These are phyloP conservation scores for Apiospora hydei DNA, from an alignment of 2,329 filamentous ascomycete species.

Conservation along the genomic window DNA sequence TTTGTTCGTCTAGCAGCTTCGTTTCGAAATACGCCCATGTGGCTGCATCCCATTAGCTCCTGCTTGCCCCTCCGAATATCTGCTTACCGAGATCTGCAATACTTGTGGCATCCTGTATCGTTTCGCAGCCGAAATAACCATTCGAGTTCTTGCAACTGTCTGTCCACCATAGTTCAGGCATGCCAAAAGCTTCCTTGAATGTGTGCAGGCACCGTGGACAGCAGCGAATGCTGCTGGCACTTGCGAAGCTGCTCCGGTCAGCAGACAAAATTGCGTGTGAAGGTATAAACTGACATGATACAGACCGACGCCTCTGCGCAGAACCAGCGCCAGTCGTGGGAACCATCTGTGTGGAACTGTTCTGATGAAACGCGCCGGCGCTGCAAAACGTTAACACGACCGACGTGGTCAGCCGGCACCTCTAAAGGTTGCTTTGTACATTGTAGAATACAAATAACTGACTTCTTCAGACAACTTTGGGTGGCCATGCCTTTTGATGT, in stretches of 20 bases:
- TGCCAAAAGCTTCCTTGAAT: slow-evolving; percentile 37
- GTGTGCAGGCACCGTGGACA: slow-evolving; percentile 38
- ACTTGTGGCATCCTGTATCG: slow-evolving; percentile 28
- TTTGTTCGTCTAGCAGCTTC: slow-evolving; percentile 33
- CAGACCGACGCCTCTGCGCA: background rate
- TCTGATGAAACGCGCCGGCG: background rate
- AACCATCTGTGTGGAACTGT: background rate
- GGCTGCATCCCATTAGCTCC: slow-evolving; percentile 31
- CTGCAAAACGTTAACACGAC: background rate
- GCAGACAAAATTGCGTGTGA: background rate
- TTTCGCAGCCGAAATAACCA: slow-evolving; percentile 47
- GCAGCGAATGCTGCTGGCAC: slow-evolving; percentile 40
- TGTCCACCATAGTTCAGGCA: slow-evolving; percentile 48
- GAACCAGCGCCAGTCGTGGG: background rate
- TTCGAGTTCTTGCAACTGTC: slow-evolving; percentile 44
- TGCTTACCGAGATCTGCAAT: slow-evolving; percentile 33
- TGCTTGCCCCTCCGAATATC: background rate
- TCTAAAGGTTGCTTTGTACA: background rate
- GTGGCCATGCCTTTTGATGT: background rate
- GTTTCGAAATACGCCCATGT: slow-evolving; percentile 44
- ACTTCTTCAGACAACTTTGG: background rate
- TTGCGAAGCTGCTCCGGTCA: slow-evolving; percentile 32
- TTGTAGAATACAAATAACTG: background rate
- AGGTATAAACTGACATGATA: slow-evolving; percentile 8
- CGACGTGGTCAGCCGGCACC: background rate